A percentile compares a stretch with the other conserved stretches of the same genome.
Evolutionary conservation across 495 filamentous ascomycete species (phyloP).

Genomic region (Rostrohypoxylon terebratum): DNA sequence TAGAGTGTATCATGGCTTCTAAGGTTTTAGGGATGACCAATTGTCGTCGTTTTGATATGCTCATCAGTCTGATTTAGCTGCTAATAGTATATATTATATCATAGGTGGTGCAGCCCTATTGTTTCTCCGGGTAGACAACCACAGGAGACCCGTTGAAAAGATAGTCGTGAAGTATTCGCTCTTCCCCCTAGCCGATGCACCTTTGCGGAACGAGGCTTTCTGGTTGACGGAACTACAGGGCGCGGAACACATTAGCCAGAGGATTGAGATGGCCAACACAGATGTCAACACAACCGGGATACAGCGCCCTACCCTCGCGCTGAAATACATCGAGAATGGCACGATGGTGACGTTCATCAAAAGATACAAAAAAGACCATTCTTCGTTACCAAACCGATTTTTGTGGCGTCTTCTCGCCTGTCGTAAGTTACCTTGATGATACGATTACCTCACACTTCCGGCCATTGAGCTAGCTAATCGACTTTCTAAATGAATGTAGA

Average conservation of each 20-base stretch:
- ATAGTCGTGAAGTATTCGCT: conserved; percentile 43
- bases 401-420: conserved; percentile 41
- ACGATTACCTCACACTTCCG: background rate
- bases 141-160: background rate
- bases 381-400: conserved; percentile 14
- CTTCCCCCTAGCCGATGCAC: background rate
- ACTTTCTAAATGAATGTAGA: conserved; percentile 1
- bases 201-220: conserved; percentile 28
- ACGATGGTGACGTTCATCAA: background rate
- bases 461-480: conserved; percentile 18
- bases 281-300: conserved; percentile 11
- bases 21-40: no score
- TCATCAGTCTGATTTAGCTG: no score
- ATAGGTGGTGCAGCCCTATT: background rate
- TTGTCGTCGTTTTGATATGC: no score
- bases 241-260: conserved; percentile 39
- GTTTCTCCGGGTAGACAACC: no score
- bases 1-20: no score
- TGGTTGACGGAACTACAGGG: conserved; percentile 32
- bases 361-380: background rate
- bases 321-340: conserved; percentile 35
- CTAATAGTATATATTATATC: background rate
- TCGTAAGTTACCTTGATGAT: conserved; percentile 19
- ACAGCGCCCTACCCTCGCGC: conserved; percentile 34
- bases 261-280: conserved; percentile 16